phyloP scores from a whole-genome alignment of 164 flowering plant species.

The Chloranthus sessilifolius region DNA sequence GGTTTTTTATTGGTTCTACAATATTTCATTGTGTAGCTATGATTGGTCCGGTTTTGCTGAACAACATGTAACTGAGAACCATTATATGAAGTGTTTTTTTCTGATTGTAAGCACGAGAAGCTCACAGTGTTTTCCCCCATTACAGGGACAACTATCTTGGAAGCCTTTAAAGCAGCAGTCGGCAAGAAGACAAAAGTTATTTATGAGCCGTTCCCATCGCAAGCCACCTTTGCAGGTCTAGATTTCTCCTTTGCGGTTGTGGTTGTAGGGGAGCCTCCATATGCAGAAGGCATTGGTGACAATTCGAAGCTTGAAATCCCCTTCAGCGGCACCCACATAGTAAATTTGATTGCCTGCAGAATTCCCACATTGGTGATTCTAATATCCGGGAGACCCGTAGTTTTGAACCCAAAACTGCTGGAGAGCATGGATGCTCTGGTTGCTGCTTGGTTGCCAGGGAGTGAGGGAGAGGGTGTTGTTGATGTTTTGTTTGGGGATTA shows the following conservation, averaged over 20 bases:
- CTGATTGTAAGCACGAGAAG: not conserved
- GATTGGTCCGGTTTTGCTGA: no score
- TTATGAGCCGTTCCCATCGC: constrained; percentile 49
- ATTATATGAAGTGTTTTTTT: not conserved
- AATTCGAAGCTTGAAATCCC: constrained; percentile 53
- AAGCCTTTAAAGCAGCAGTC: constrained; percentile 53
- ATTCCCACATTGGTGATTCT: constrained; percentile 68
- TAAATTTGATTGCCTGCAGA: constrained; percentile 39
- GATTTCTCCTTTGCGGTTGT: constrained; percentile 68
- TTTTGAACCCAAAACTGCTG: constrained; percentile 49
- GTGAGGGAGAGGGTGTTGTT: constrained; percentile 63
- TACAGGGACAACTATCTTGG: constrained; percentile 70
- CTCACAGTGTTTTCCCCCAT: not conserved
- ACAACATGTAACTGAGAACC: not conserved
- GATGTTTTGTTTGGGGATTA: constrained; percentile 80
- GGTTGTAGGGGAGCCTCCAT: constrained; percentile 75
- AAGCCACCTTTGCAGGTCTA: constrained; percentile 34
- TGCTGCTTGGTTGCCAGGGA: constrained; percentile 92
- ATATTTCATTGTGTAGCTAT: no score
- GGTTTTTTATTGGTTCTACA: no score
- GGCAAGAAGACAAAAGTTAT: constrained; percentile 52
- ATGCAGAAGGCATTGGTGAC: constrained; percentile 70
- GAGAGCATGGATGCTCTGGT: constrained; percentile 61
- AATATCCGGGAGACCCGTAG: constrained; percentile 75
- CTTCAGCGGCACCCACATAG: constrained; percentile 45